Evolutionary conservation across 306 rosid genomes (phyloP), one percentile per base, ranked within the genome.

Genomic region (Sophora flavescens): DNA sequence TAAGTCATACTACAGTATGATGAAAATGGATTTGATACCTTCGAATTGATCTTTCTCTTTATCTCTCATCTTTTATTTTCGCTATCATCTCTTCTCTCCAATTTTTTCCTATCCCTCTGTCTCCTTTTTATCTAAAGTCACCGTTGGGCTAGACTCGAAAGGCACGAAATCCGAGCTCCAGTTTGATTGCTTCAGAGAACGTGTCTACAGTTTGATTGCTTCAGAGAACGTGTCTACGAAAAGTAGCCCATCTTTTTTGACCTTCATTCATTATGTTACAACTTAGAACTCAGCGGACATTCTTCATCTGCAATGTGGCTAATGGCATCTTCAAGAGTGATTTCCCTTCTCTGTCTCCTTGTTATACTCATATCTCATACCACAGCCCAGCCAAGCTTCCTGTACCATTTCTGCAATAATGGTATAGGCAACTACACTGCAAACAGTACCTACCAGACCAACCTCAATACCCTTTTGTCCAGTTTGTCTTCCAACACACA

Each of bases 391-490:
- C 68, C 70, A 39, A 3, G 3, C 16, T 82, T 72, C 76, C 38
- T 26, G 6, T 5, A 0, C 65, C 0, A 41, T 2, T 0, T 1
- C 18, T 89, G 89, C 53, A 2, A 3, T 1, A 1, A 78, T 63
- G 41, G 50, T 3, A 63, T 18, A 0, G 90, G 91, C 1, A 84
- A 84, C 68, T 90, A 84, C 89, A 83, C 88, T 26, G 36, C 72
- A 6, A 73, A 83, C 42, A 77, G 88, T 59, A 56, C 86, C 76
- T 88, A 86, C 79, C 22, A 75, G 1, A 39, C 60, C 78, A 86
- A 90, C 83, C 91, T 88, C 50, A 73, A 79, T 0, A 57, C 51
- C 71, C 84, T 88, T 47, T 83, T 90, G 63, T 69, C 90, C 79
- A 72, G 74, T 61, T 56, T 88, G n/a, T 64, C 74, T 16, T 63